These are phyloP conservation scores for Begonia fuchsioides DNA, from an alignment of 306 rosid species.

Conservation along the genomic window DNA sequence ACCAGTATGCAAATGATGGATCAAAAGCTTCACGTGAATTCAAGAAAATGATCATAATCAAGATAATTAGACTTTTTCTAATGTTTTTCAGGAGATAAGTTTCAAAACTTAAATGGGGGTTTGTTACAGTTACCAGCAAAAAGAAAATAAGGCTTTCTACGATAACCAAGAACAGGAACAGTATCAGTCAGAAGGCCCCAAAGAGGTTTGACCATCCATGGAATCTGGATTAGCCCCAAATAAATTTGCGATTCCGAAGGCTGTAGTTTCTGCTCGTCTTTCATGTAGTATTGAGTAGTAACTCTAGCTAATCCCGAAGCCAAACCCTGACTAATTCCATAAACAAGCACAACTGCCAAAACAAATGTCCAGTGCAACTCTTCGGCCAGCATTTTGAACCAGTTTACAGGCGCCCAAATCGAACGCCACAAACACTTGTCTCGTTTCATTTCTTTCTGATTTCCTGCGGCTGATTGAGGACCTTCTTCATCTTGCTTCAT, in stretches of 20 bases:
- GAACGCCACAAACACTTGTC: constrained; percentile 6
- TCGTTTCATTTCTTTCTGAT: neutral
- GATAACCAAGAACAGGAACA: constrained; percentile 16
- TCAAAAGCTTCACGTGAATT: too few relatives aligned
- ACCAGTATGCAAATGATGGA: too few relatives aligned
- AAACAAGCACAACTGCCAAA: constrained; percentile 13
- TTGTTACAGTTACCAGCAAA: constrained; percentile 14
- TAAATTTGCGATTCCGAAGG: constrained; percentile 21
- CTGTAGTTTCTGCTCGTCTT: constrained; percentile 21
- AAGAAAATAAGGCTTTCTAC: constrained; percentile 17
- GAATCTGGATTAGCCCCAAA: constrained; percentile 13
- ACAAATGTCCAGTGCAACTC: constrained; percentile 23
- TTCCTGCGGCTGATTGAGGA: neutral
- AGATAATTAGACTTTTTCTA: too few relatives aligned
- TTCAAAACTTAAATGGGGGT: neutral
- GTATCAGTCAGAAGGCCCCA: constrained; percentile 23
- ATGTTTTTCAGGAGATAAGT: too few relatives aligned
- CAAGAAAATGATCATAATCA: too few relatives aligned
- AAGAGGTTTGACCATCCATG: constrained; percentile 16
- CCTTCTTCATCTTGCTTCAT: constrained; percentile 10
- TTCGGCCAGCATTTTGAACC: constrained; percentile 17
- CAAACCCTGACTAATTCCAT: constrained; percentile 22
- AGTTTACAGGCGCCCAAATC: constrained; percentile 9
- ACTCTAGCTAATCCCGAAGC: constrained; percentile 13
- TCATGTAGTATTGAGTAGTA: constrained; percentile 16